Percentiles rank a stretch among this genome's conserved stretches.
Evolutionary conservation across 306 rosid genomes (phyloP).

Genomic region (Castanospermum australe): DNA sequence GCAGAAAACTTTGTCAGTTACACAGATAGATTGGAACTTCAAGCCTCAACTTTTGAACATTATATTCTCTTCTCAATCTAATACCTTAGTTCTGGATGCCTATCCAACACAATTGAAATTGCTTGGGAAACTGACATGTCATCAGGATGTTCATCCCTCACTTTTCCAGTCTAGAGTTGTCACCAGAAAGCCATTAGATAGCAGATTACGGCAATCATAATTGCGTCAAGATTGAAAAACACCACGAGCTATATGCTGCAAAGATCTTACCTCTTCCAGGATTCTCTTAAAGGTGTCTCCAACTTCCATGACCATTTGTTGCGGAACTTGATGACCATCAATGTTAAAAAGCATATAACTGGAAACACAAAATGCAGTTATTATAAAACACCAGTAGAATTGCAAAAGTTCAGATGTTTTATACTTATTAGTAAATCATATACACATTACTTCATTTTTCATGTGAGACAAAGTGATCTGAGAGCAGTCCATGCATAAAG

Average conservation of each 20-base stretch:
- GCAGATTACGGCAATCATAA: slow-evolving; percentile 21
- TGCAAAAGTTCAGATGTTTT: not conserved
- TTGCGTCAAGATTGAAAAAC: not conserved
- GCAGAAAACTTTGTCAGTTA: slow-evolving; percentile 21
- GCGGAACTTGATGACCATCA: slow-evolving; percentile 77
- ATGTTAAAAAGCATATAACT: slow-evolving; percentile 67
- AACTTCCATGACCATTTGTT: slow-evolving; percentile 59
- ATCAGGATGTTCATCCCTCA: slow-evolving; percentile 62
- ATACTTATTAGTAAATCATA: not conserved
- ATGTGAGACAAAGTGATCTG: not conserved
- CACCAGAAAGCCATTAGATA: slow-evolving; percentile 13
- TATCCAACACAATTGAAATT: slow-evolving; percentile 57
- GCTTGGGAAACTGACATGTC: slow-evolving; percentile 70
- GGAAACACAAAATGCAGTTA: slow-evolving; percentile 33
- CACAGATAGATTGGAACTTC: slow-evolving; percentile 11
- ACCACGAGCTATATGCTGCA: not conserved
- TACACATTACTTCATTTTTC: not conserved
- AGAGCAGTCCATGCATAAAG: not conserved
- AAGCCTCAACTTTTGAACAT: not conserved
- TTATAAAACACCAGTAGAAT: not conserved
- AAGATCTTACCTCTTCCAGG: slow-evolving; percentile 54
- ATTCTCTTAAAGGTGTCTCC: slow-evolving; percentile 73
- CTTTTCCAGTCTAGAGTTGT: slow-evolving; percentile 56
- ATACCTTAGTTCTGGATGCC: slow-evolving; percentile 68
- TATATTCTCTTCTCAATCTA: not conserved